phyloP scores from a whole-genome alignment of 768 basidiomycete species.

The Plicaturopsis crispa region DNA sequence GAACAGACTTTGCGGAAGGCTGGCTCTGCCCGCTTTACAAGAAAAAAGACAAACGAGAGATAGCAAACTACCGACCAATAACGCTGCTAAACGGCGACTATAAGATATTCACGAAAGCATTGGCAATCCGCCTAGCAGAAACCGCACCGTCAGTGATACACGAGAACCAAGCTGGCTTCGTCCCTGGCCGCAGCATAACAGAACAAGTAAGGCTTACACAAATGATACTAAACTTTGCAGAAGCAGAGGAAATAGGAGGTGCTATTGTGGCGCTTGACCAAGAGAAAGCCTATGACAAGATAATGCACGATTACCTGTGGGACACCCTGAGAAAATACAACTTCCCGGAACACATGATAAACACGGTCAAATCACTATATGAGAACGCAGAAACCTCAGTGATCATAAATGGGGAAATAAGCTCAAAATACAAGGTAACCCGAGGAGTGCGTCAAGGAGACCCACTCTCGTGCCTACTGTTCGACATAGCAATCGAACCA shows the following conservation, averaged over 20 bases:
- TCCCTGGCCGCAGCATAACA: conserved; percentile 8
- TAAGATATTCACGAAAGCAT: conserved; percentile 10
- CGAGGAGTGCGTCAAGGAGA: conserved; percentile 14
- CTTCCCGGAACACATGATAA: conserved; percentile 8
- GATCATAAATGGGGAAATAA: conserved; percentile 14
- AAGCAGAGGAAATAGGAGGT: conserved; percentile 4
- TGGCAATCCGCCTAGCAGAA: conserved; percentile 3
- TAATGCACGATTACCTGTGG: conserved; percentile 8
- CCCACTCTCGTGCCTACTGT: conserved; percentile 13
- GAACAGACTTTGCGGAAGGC: conserved; percentile 3
- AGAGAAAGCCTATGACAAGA: conserved; percentile 15
- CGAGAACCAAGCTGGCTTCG: conserved; percentile 15
- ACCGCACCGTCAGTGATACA: conserved; percentile 5
- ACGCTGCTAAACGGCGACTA: conserved; percentile 8
- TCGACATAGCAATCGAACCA: conserved; percentile 12
- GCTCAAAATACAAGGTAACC: conserved; percentile 7
- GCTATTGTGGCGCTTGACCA: conserved; percentile 3
- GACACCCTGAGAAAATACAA: neutral
- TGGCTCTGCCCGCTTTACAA: conserved; percentile 7
- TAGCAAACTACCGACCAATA: conserved; percentile 3
- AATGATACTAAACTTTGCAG: conserved; percentile 1
- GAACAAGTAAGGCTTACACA: conserved; percentile 12
- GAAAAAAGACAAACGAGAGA: conserved; percentile 1
- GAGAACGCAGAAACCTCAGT: conserved; percentile 9
- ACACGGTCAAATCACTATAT: conserved; percentile 12